Conservation (phyloP, 129 eudicot species). For the Lonicera japonica region DNA sequence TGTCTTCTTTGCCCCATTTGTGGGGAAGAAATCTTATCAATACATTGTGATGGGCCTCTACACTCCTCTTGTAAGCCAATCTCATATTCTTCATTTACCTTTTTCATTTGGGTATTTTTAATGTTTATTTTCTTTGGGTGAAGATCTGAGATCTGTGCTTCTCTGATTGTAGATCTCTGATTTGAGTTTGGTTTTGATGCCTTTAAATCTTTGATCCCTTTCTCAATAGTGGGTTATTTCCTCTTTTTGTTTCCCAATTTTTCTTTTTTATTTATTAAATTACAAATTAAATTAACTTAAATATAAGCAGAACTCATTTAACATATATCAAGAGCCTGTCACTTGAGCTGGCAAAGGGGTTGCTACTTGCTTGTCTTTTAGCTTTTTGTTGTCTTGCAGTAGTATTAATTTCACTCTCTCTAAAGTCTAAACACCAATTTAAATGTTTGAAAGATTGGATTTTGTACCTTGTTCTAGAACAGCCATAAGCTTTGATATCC, state of each 20-base stretch:
- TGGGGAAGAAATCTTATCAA: constrained; percentile 79
- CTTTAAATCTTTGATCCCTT: constrained; percentile 4
- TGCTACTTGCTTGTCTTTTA: constrained; percentile 24
- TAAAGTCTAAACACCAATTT: background rate
- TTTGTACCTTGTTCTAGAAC: constrained; percentile 15
- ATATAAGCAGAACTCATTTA: background rate
- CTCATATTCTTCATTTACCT: background rate
- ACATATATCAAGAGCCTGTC: constrained; percentile 10
- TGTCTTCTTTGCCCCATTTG: constrained; percentile 99
- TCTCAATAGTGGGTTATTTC: constrained; percentile 14
- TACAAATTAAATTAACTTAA: background rate
- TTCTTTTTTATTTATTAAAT: background rate
- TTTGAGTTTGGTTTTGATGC: constrained; percentile 17
- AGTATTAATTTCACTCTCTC: constrained; percentile 14
- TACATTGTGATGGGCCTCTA: constrained; percentile 92
- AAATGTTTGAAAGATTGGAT: background rate
- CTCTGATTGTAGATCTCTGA: constrained; percentile 15
- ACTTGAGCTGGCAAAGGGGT: constrained; percentile 12
- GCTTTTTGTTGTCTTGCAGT: constrained; percentile 14
- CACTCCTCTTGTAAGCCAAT: constrained; percentile 84
- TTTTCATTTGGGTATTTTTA: constrained; percentile 4
- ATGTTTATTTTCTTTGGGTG: constrained; percentile 4
- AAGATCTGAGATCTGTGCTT: constrained; percentile 49
- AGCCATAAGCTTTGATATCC: background rate
- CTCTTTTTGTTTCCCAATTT: constrained; percentile 6